Conservation (phyloP, 768 basidiomycete species). For the Russula ochroleuca region DNA sequence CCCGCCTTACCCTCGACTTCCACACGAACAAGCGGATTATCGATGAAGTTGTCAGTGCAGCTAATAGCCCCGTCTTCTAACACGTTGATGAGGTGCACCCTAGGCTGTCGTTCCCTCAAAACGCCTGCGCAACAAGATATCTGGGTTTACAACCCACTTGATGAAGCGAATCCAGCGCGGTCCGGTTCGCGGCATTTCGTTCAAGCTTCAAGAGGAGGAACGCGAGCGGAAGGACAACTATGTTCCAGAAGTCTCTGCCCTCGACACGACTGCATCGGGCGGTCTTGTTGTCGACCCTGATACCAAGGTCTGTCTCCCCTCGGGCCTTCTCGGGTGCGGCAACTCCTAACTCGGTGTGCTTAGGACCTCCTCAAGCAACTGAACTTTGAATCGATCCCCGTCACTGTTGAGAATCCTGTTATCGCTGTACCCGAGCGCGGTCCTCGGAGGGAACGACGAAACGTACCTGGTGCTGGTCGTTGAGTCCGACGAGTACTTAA, state of each 20-base stretch:
- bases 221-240: slow-evolving; percentile 99
- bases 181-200: slow-evolving; percentile 98
- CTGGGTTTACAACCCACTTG: slow-evolving; percentile 98
- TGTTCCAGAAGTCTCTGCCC: slow-evolving; percentile 96
- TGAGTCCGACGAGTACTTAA: slow-evolving; percentile 24
- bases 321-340: background rate
- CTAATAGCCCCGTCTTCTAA: slow-evolving; percentile 13
- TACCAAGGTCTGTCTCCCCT: slow-evolving; percentile 70
- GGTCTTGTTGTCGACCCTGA: slow-evolving; percentile 87
- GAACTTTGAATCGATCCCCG: slow-evolving; percentile 91
- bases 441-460: slow-evolving; percentile 69
- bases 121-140: slow-evolving; percentile 98
- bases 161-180: slow-evolving; percentile 99
- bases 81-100: slow-evolving; percentile 1
- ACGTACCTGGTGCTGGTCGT: slow-evolving; percentile 76
- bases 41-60: slow-evolving; percentile 81
- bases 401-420: slow-evolving; percentile 63
- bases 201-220: slow-evolving; percentile 99
- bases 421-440: slow-evolving; percentile 64
- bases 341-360: slow-evolving; percentile 4
- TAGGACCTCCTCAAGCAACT: slow-evolving; percentile 85
- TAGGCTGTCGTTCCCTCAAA: slow-evolving; percentile 95
- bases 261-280: slow-evolving; percentile 61
- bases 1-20: slow-evolving; percentile 97
- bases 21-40: slow-evolving; percentile 99